Evolutionary conservation across 495 filamentous ascomycete genomes (phyloP).

Genomic region (Lepidopterella palustris): DNA sequence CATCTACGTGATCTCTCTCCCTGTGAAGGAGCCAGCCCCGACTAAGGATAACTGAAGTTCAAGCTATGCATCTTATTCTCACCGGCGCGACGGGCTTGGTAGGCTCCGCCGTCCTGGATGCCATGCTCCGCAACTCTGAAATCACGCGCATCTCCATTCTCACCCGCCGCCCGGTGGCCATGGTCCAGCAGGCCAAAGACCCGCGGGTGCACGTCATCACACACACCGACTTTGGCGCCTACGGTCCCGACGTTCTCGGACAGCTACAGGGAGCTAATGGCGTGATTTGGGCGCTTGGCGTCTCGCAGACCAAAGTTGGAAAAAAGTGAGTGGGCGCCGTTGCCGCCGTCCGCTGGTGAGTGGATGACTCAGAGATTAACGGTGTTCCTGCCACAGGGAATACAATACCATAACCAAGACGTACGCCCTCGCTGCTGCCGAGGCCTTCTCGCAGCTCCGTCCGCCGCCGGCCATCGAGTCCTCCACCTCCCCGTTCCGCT

Average conservation of each 20-base stretch:
- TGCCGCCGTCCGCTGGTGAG: neutral
- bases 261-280: slow-evolving; percentile 5
- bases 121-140: neutral
- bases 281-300: slow-evolving; percentile 1
- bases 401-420: neutral
- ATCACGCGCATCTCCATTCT: neutral
- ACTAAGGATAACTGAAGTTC: no score
- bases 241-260: neutral
- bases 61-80: slow-evolving; percentile 5
- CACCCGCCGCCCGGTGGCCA: neutral
- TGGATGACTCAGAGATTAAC: neutral
- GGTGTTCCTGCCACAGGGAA: neutral
- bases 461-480: no score
- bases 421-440: neutral
- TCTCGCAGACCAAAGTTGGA: neutral
- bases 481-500: neutral
- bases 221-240: neutral
- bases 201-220: neutral
- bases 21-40: no score
- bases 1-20: no score
- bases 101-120: slow-evolving; percentile 1
- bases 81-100: slow-evolving; percentile 8
- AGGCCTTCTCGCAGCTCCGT: neutral
- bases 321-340: neutral
- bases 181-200: neutral